phyloP scores from a whole-genome alignment of 2,329 filamentous ascomycete species.

The Botrytis hyacinthi region DNA sequence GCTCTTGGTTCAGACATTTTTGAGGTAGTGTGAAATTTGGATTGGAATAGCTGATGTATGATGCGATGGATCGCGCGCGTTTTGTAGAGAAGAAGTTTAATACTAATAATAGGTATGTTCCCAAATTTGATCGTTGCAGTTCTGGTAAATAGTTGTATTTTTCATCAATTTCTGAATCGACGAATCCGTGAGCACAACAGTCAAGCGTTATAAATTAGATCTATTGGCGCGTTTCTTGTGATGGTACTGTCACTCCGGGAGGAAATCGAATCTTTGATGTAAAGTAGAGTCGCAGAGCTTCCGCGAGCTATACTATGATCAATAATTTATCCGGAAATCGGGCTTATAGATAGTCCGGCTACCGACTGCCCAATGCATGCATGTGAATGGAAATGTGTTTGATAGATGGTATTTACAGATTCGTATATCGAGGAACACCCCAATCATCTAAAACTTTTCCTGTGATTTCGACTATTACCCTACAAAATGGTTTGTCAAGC shows the following conservation, averaged over 20 bases:
- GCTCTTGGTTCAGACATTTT: conserved; percentile 69
- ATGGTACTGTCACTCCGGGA: not conserved
- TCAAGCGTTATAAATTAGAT: not conserved
- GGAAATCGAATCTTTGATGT: not conserved
- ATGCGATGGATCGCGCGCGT: not conserved
- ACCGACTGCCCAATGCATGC: conserved; percentile 4
- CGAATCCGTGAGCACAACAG: too few species aligned
- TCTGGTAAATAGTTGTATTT: not conserved
- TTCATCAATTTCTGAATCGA: too few species aligned
- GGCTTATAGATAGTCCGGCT: not conserved
- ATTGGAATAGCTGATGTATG: not conserved
- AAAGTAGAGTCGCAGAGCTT: not conserved
- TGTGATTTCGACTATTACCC: not conserved
- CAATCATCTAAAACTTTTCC: too few species aligned
- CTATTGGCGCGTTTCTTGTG: not conserved
- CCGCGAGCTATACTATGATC: not conserved
- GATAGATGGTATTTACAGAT: not conserved
- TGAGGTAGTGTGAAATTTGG: not conserved
- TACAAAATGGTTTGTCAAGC: conserved; percentile 10
- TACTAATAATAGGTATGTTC: not conserved
- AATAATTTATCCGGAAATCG: not conserved
- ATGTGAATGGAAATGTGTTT: conserved; percentile 22
- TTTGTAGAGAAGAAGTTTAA: not conserved
- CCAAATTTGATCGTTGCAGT: not conserved
- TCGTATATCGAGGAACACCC: not conserved